phyloP scores from a whole-genome alignment of 2,329 filamentous ascomycete species.

The Chalaropsis thielavioides region DNA sequence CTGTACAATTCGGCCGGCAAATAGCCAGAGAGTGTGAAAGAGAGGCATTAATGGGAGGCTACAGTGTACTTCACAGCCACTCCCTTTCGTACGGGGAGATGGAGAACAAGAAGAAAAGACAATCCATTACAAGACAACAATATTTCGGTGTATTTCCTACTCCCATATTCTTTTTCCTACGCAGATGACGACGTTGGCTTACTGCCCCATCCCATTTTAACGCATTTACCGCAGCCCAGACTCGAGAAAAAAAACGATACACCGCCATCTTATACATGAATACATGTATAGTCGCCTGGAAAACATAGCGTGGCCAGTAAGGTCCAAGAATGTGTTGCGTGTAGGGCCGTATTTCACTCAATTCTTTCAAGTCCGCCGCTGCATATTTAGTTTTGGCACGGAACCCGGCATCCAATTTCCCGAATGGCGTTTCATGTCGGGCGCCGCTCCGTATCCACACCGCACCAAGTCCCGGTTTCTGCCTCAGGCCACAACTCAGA shows the following conservation, averaged over 20 bases:
- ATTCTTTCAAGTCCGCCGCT: background rate
- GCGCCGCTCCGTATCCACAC: background rate
- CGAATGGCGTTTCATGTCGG: background rate
- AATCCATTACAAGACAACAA: background rate
- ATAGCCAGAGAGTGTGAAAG: too few relatives aligned
- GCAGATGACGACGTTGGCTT: too few relatives aligned
- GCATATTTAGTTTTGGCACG: background rate
- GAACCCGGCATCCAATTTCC: background rate
- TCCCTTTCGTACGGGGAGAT: background rate
- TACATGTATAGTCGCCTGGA: too few relatives aligned
- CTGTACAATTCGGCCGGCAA: too few relatives aligned
- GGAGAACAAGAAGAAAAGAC: background rate
- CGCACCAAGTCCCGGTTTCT: background rate
- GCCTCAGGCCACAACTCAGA: background rate
- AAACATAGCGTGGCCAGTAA: too few relatives aligned
- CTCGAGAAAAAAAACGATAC: background rate
- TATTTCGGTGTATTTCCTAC: background rate
- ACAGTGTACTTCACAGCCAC: background rate
- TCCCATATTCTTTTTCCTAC: too few relatives aligned
- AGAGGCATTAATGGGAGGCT: background rate
- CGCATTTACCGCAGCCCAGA: background rate
- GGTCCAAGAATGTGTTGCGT: too few relatives aligned
- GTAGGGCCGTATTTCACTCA: background rate
- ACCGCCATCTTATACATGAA: background rate
- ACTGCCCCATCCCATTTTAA: too few relatives aligned